Percentiles rank a stretch among this genome's conserved stretches.
phyloP scores from a whole-genome alignment of 2,329 filamentous ascomycete species.

The Paecilomyces formosus region DNA sequence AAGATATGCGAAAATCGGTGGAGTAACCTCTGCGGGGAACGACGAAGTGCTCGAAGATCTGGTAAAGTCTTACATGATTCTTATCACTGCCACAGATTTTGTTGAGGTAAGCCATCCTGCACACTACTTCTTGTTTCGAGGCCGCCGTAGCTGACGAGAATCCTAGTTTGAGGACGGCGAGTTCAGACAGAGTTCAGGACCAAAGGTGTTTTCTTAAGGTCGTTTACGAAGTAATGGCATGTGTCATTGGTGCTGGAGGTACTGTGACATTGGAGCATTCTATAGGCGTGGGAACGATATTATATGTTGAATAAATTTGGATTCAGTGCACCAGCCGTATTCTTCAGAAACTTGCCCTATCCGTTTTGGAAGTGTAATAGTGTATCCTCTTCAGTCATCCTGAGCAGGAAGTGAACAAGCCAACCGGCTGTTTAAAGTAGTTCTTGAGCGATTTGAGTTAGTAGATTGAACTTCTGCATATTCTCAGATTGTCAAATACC shows the following conservation, averaged over 20 bases:
- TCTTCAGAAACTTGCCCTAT: background rate
- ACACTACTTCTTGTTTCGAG: background rate
- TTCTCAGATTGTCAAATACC: background rate
- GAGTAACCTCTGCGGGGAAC: constrained; percentile 37
- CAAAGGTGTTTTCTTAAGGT: constrained; percentile 26
- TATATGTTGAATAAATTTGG: constrained; percentile 5
- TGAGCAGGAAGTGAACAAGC: too few relatives aligned
- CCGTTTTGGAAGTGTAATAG: background rate
- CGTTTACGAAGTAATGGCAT: background rate
- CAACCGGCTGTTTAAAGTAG: too few relatives aligned
- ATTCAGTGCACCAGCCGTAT: background rate
- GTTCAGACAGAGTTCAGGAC: constrained; percentile 20
- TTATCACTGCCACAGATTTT: constrained; percentile 77
- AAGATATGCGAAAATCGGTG: constrained; percentile 70
- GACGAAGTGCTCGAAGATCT: constrained; percentile 65
- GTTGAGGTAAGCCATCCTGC: constrained; percentile 59
- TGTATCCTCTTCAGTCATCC: background rate
- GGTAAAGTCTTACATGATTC: constrained; percentile 74
- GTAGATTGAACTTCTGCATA: too few relatives aligned
- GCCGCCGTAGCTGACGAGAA: constrained; percentile 1
- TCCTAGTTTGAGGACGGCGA: constrained; percentile 34
- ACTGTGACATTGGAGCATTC: background rate
- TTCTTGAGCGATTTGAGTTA: too few relatives aligned
- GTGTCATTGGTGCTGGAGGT: constrained; percentile 4
- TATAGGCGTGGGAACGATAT: constrained; percentile 3